Evolutionary conservation across 805 yeast species (phyloP).

Genomic region (Dipodascus geniculatus): DNA sequence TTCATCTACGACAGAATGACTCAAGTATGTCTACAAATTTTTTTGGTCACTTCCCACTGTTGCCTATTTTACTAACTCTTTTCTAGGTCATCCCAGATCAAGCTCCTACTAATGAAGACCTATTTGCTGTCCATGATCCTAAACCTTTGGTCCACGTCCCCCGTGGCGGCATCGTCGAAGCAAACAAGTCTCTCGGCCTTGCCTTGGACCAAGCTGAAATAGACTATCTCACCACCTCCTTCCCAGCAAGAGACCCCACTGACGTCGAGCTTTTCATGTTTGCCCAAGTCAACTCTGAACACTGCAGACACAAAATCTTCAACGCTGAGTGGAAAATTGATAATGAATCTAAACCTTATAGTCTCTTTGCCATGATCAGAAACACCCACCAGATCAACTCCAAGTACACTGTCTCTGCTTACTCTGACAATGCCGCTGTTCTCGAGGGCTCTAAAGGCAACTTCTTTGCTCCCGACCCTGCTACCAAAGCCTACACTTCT

Average conservation of each 20-base stretch:
- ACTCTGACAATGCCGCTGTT: slow-evolving; percentile 96
- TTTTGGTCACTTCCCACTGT: too few species aligned
- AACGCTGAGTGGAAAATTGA: slow-evolving; percentile 98
- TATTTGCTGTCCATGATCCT: slow-evolving; percentile 70
- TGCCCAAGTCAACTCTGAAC: slow-evolving; percentile 98
- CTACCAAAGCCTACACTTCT: slow-evolving; percentile 61
- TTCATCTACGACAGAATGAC: slow-evolving; percentile 93
- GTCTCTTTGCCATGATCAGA: slow-evolving; percentile 90
- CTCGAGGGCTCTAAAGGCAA: slow-evolving; percentile 73
- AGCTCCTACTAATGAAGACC: slow-evolving; percentile 55
- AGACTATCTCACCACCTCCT: slow-evolving; percentile 73
- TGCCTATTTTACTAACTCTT: neutral
- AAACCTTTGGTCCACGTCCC: slow-evolving; percentile 58
- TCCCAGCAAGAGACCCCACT: slow-evolving; percentile 84
- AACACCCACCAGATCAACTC: slow-evolving; percentile 79
- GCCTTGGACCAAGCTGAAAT: slow-evolving; percentile 95
- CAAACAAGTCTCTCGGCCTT: slow-evolving; percentile 76
- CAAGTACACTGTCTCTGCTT: slow-evolving; percentile 80
- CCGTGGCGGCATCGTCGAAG: slow-evolving; percentile 52
- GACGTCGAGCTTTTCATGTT: slow-evolving; percentile 98
- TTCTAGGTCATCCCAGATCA: slow-evolving; percentile 30
- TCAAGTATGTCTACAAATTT: slow-evolving; percentile 40
- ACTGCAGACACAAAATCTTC: slow-evolving; percentile 97
- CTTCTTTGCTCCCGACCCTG: slow-evolving; percentile 66
- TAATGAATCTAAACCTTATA: slow-evolving; percentile 55